Conservation (phyloP, 73 alveolate species). For the Paramecium sexaurelia region DNA sequence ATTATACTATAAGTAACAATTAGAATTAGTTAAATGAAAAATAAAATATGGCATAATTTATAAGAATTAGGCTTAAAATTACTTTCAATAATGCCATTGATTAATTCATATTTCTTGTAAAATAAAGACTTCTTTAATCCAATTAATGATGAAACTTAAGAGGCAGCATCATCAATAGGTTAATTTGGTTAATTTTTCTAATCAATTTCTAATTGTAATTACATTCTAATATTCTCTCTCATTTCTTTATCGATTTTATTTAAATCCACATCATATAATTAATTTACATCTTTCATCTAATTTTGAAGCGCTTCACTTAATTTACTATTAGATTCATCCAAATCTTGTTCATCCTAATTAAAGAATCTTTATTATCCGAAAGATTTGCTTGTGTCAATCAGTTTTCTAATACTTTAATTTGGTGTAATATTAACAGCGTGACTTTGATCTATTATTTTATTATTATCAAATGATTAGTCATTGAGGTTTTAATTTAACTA, state of each 20-base stretch:
- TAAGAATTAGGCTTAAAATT: neutral
- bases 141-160: slow-evolving; percentile 37
- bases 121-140: slow-evolving; percentile 27
- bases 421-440: neutral
- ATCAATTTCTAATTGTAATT: slow-evolving; percentile 38
- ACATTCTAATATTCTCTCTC: slow-evolving; percentile 20
- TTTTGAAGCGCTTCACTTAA: neutral
- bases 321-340: slow-evolving; percentile 8
- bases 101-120: slow-evolving; percentile 32
- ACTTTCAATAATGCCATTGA: neutral
- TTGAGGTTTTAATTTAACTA: neutral
- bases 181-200: neutral
- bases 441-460: neutral
- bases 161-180: slow-evolving; percentile 19
- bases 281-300: slow-evolving; percentile 5
- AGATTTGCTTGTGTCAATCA: neutral
- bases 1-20: neutral
- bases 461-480: neutral
- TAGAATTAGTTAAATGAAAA: neutral
- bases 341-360: neutral
- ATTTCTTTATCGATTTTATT: slow-evolving; percentile 52
- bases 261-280: slow-evolving; percentile 56
- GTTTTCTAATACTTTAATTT: neutral
- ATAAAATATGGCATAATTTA: neutral
- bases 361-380: neutral